These are phyloP conservation scores for Neurospora sp. DNA, from an alignment of 495 filamentous ascomycete genomes.

Conservation along the genomic window DNA sequence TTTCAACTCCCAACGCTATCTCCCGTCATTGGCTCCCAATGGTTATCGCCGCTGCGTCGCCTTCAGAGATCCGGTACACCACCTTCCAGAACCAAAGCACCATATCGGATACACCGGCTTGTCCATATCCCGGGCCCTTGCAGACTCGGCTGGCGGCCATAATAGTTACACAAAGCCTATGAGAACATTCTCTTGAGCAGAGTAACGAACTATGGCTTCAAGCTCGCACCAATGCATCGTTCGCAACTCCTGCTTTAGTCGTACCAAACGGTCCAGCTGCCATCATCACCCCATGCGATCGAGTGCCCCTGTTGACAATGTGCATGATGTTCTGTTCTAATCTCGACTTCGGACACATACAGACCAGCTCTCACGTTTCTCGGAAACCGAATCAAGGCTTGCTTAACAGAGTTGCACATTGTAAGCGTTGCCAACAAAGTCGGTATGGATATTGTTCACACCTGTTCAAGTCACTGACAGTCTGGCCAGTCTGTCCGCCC, in stretches of 20 bases:
- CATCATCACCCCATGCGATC: background rate
- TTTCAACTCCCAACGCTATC: background rate
- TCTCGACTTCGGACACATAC: background rate
- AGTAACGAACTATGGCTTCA: background rate
- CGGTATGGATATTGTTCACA: background rate
- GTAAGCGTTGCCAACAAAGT: background rate
- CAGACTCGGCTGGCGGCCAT: background rate
- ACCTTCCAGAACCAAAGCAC: background rate
- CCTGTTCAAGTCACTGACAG: background rate
- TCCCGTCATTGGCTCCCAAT: background rate
- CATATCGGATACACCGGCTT: background rate
- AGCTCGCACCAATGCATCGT: background rate
- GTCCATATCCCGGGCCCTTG: background rate
- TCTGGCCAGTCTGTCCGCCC: background rate
- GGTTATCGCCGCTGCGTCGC: background rate
- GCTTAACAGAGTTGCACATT: background rate
- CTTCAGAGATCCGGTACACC: background rate
- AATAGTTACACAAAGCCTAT: background rate
- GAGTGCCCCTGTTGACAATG: background rate
- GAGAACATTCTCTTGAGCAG: background rate
- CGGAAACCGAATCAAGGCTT: background rate
- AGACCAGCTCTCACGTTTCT: background rate
- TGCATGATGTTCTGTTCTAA: background rate
- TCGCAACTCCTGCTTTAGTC: background rate
- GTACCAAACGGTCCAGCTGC: background rate